These are phyloP conservation scores for Colletotrichum agaves DNA, from an alignment of 2,329 filamentous ascomycete species.

Conservation along the genomic window DNA sequence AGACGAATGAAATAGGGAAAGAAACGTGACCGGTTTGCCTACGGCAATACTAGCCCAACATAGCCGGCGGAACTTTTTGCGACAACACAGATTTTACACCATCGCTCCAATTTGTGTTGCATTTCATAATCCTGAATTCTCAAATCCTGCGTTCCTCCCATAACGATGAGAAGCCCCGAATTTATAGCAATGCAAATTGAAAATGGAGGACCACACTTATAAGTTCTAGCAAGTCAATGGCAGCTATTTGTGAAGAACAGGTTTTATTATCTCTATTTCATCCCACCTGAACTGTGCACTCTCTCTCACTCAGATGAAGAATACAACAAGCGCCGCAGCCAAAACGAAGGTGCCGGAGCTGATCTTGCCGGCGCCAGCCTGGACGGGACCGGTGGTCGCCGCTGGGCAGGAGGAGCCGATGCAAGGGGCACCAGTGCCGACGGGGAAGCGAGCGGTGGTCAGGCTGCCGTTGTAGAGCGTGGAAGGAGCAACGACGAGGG, in stretches of 20 bases:
- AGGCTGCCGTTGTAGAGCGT: slow-evolving; percentile 26
- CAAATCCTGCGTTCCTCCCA: too few relatives aligned
- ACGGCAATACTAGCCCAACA: too few relatives aligned
- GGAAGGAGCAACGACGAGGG: slow-evolving; percentile 27
- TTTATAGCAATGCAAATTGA: too few relatives aligned
- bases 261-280: too few relatives aligned
- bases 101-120: too few relatives aligned
- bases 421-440: slow-evolving; percentile 24
- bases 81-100: too few relatives aligned
- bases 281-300: background rate
- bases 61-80: too few relatives aligned
- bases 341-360: slow-evolving; percentile 2
- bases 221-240: background rate
- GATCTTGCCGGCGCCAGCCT: slow-evolving; percentile 24
- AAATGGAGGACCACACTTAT: slow-evolving; percentile 2
- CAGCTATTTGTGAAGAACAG: too few relatives aligned
- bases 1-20: too few relatives aligned
- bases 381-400: slow-evolving; percentile 29
- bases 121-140: too few relatives aligned
- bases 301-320: slow-evolving; percentile 7
- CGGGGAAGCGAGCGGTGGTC: slow-evolving; percentile 13
- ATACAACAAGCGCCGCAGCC: slow-evolving; percentile 17
- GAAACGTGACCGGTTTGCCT: too few relatives aligned
- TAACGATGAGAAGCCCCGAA: too few relatives aligned
- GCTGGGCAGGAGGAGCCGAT: slow-evolving; percentile 29